These are phyloP conservation scores for Puccinia horiana DNA, from an alignment of 1,284 basidiomycete genomes.

Conservation along the genomic window DNA sequence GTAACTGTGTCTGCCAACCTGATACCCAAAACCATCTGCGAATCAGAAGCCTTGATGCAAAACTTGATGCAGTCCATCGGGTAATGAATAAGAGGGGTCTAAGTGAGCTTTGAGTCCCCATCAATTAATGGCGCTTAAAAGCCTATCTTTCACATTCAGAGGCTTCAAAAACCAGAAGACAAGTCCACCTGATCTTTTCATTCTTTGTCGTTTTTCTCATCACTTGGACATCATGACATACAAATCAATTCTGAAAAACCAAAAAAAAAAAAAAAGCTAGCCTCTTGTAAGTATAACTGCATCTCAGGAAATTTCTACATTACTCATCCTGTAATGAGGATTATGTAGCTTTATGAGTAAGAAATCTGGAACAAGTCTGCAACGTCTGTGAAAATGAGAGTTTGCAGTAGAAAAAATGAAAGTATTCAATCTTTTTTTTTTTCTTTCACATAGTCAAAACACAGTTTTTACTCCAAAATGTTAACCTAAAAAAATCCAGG, in stretches of 20 bases:
- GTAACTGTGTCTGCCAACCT: conserved; percentile 36
- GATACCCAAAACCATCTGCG: conserved; percentile 28
- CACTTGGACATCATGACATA: not conserved
- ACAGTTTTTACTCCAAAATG: too few relatives aligned
- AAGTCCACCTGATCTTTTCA: not conserved
- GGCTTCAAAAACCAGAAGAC: not conserved
- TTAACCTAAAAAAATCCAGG: too few relatives aligned
- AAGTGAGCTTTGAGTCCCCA: conserved; percentile 23
- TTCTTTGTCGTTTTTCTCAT: not conserved
- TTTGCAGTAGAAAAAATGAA: too few relatives aligned
- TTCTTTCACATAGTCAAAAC: too few relatives aligned
- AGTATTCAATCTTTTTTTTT: too few relatives aligned
- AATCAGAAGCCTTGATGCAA: conserved; percentile 43
- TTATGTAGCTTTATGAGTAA: too few relatives aligned
- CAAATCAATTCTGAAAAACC: not conserved
- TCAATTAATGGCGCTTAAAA: too few relatives aligned
- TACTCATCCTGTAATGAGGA: too few relatives aligned
- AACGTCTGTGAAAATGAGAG: too few relatives aligned
- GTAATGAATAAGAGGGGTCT: conserved; percentile 46
- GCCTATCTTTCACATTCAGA: not conserved
- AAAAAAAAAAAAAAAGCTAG: not conserved
- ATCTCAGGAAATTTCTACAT: too few relatives aligned
- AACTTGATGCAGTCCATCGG: conserved; percentile 40
- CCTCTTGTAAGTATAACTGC: too few relatives aligned
- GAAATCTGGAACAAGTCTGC: too few relatives aligned